Base-by-base conservation (phyloP, 2,329 filamentous ascomycete genomes). In the Xylaria sp. region DNA sequence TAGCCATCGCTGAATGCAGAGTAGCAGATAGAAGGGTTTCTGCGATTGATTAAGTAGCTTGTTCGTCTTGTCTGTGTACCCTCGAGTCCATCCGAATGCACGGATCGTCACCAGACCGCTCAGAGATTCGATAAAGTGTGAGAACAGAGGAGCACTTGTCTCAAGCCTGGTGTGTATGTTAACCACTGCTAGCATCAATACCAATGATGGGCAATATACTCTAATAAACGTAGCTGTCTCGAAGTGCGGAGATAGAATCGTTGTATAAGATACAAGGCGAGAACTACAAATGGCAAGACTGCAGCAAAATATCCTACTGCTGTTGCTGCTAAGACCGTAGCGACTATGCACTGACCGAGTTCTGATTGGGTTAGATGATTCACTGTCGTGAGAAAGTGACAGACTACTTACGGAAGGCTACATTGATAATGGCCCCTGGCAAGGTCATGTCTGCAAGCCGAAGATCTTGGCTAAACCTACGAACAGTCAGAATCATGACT, bases 1-100 rank as follows among this genome's bases (percentile, higher is more conserved):
- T 12, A 73, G 60, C 69, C 72, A 73, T 56, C 57, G 46, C 31
- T 73, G 72, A 23, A 70, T 66, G n/a, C 65, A 70, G 10, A 66
- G 64, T 1, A 70, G 55, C 12, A 72, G 52, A 50, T 73, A 73
- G 37, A 52, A 60, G 1, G 72, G 69, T 41, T 59, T 57, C 46
- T 69, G 67, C 2, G 67, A 65, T 46, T 55, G 39, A 31, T 73
- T 63, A 2, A 73, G 50, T 0, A 69, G 46, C 23, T 44, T 62
- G 37, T 44, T 62, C 9, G 62, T 69, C 20, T 54, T 48, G 6
- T 65, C 46, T 5, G 48, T 54, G 9, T 65, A 68, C 23, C 3
- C 44, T 23, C 28, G n/a, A 25, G 68, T 57, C 69, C 66, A 69
- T 2, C 67, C 65, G 48, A 69, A 73, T 13, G 69, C 52, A 37